Conservation (phyloP, 768 basidiomycete genomes). For the Chalciporus piperatus region DNA sequence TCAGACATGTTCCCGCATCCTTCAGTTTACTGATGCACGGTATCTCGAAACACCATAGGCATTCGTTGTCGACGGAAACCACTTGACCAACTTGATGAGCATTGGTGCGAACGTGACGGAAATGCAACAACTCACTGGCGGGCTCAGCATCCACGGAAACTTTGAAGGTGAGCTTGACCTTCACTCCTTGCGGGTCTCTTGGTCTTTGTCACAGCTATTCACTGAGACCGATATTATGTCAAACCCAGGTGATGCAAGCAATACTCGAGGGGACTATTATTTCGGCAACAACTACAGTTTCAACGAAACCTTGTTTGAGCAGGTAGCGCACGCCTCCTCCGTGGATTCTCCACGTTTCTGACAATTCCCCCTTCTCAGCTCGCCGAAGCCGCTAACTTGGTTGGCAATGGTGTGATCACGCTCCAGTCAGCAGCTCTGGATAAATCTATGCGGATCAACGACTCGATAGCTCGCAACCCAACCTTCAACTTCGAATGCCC, state of each 20-base stretch:
- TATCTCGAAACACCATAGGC: constrained; percentile 9
- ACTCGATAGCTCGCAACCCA: constrained; percentile 26
- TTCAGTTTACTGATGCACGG: not conserved
- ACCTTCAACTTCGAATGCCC: constrained; percentile 22
- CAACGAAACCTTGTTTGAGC: constrained; percentile 25
- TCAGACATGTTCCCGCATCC: not conserved
- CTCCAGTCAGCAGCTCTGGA: constrained; percentile 22
- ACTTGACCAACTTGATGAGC: constrained; percentile 27
- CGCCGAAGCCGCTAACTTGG: constrained; percentile 14
- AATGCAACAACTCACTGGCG: constrained; percentile 10
- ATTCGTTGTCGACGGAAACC: constrained; percentile 27
- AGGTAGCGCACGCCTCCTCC: not conserved
- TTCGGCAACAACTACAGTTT: constrained; percentile 26
- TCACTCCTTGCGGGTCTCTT: not conserved
- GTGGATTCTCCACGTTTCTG: not conserved
- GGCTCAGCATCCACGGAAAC: constrained; percentile 22
- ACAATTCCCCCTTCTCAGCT: constrained; percentile 10
- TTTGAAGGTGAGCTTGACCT: constrained; percentile 16
- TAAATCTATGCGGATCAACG: constrained; percentile 21
- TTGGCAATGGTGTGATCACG: constrained; percentile 19
- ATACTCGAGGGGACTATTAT: constrained; percentile 24
- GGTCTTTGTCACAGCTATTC: not conserved
- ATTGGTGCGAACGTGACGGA: constrained; percentile 24
- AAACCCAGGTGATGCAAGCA: constrained; percentile 22
- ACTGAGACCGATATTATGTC: not conserved